Conservation (phyloP, 768 basidiomycete genomes). For the Pleurotus tuoliensis region DNA sequence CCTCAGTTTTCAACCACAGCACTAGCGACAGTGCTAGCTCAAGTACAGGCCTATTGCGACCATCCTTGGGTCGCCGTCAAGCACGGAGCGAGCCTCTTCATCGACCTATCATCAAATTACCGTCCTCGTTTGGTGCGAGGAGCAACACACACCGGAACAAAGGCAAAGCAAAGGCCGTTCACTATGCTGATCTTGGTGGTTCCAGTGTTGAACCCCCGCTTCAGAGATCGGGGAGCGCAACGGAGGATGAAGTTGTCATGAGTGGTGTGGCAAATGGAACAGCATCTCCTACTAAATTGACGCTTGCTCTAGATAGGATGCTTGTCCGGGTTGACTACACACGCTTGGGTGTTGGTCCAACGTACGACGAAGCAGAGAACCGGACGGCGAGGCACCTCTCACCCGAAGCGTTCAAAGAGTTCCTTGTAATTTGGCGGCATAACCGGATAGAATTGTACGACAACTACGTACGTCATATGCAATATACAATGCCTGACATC, state of each 20-base stretch:
- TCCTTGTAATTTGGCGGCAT: conserved; percentile 80
- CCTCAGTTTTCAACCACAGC: background rate
- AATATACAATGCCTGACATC: too few species aligned
- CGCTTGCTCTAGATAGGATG: conserved; percentile 71
- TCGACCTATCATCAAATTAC: conserved; percentile 16
- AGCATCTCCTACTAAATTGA: conserved; percentile 12
- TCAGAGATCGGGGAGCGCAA: conserved; percentile 49
- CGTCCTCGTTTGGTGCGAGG: conserved; percentile 13
- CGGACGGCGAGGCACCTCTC: conserved; percentile 57
- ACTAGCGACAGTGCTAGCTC: conserved; percentile 11
- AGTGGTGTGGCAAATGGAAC: conserved; percentile 49
- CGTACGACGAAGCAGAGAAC: conserved; percentile 67
- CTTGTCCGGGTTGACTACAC: conserved; percentile 73
- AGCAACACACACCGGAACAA: conserved; percentile 16
- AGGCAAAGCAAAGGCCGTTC: conserved; percentile 31
- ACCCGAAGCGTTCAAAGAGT: conserved; percentile 75
- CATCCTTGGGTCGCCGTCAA: conserved; percentile 6
- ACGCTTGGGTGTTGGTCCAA: conserved; percentile 42
- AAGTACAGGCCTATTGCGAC: conserved; percentile 13
- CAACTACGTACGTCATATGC: conserved; percentile 60
- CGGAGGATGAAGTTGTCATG: conserved; percentile 46
- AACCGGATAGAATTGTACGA: conserved; percentile 79
- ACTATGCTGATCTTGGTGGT: conserved; percentile 28
- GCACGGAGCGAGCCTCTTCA: conserved; percentile 15
- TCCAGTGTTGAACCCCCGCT: conserved; percentile 28